Evolutionary conservation across 1,284 basidiomycete species (phyloP).

Genomic region (Trichosporon faecale): DNA sequence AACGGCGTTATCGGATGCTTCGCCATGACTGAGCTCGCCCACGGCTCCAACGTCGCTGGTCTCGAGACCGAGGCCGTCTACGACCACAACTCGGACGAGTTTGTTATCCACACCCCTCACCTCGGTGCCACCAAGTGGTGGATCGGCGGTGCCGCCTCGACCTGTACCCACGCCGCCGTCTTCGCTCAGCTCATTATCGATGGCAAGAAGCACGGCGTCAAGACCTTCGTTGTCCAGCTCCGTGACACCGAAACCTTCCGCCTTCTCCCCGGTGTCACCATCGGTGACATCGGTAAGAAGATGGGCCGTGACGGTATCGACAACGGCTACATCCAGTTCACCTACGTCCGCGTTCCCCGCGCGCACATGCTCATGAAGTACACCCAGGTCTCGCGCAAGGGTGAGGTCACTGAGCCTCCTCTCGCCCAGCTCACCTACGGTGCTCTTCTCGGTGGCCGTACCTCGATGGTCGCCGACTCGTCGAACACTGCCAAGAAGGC

Average conservation of each 20-base stretch:
- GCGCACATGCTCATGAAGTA: constrained; percentile 62
- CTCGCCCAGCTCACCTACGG: constrained; percentile 61
- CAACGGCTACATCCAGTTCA: constrained; percentile 75
- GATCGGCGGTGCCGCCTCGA: constrained; percentile 60
- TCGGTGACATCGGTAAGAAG: constrained; percentile 61
- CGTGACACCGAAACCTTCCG: constrained; percentile 57
- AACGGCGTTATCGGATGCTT: constrained; percentile 60
- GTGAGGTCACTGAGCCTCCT: constrained; percentile 52
- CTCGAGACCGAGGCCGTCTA: constrained; percentile 61
- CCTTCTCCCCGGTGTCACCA: constrained; percentile 56
- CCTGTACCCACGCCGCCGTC: constrained; percentile 59
- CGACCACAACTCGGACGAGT: constrained; percentile 57
- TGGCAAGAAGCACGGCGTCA: constrained; percentile 58
- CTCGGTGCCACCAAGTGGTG: constrained; percentile 59
- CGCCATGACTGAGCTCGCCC: constrained; percentile 56
- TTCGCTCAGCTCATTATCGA: constrained; percentile 59
- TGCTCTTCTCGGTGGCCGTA: constrained; percentile 58
- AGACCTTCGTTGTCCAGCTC: constrained; percentile 60
- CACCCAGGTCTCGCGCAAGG: constrained; percentile 57
- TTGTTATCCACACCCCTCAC: constrained; percentile 59
- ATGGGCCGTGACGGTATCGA: constrained; percentile 67
- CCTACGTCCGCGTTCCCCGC: constrained; percentile 65
- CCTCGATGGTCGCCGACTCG: constrained; percentile 58
- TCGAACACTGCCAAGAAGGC: constrained; percentile 58
- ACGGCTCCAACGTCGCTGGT: constrained; percentile 59